Conservation (phyloP, 768 basidiomycete genomes). For the Daedaleopsis sinensis region DNA sequence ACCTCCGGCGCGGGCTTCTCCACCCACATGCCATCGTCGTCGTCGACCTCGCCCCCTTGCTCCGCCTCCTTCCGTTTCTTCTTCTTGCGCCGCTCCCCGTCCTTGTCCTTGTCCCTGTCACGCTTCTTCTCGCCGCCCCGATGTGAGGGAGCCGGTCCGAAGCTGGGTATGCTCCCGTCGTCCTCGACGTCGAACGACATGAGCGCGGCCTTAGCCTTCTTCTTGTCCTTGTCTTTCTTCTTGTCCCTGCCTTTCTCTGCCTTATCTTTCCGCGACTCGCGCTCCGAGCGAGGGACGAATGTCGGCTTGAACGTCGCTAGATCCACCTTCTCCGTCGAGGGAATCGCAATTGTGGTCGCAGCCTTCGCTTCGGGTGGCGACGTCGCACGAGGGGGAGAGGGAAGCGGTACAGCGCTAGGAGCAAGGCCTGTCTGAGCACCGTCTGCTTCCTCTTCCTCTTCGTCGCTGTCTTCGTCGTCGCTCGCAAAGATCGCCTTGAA, state of each 20-base stretch:
- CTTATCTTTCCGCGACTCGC: conserved; percentile 43
- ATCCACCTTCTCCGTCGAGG: conserved; percentile 43
- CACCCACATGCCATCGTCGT: conserved; percentile 66
- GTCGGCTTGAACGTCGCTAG: conserved; percentile 84
- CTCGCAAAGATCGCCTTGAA: conserved; percentile 99
- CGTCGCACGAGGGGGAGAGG: too few relatives aligned
- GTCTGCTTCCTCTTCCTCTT: conserved; percentile 62
- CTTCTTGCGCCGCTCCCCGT: conserved; percentile 32
- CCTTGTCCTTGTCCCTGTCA: conserved; percentile 32
- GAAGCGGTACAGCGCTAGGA: too few relatives aligned
- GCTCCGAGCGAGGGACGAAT: conserved; percentile 68
- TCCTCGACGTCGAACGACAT: conserved; percentile 83
- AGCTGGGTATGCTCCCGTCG: conserved; percentile 36
- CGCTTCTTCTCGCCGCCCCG: conserved; percentile 7
- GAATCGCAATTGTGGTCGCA: conserved; percentile 12
- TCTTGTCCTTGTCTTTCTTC: conserved; percentile 54
- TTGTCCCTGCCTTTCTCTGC: conserved; percentile 48
- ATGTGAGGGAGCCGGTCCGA: conserved; percentile 14
- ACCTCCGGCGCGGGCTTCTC: conserved; percentile 61
- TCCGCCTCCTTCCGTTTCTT: conserved; percentile 42
- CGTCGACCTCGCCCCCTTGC: conserved; percentile 43
- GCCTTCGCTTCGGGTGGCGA: background rate
- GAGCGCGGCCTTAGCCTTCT: conserved; percentile 44
- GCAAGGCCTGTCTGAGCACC: background rate
- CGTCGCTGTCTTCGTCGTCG: conserved; percentile 85